Base-by-base conservation (phyloP, 352 stramenopile genomes). In the Phytophthora fragariae region DNA sequence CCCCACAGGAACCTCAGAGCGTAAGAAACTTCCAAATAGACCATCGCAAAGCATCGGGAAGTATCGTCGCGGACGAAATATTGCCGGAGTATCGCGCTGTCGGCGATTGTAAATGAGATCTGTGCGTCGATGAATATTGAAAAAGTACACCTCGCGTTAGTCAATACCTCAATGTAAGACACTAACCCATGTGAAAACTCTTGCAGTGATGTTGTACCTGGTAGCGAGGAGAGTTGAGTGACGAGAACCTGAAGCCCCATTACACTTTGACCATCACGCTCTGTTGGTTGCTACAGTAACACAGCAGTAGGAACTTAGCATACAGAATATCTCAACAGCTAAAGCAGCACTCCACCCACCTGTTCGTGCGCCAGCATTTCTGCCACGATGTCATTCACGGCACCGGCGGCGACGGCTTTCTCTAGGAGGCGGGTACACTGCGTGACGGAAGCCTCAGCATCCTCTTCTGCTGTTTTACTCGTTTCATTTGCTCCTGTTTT, bases 61-160 rank as follows among this genome's bases (percentile, higher is more conserved):
- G 62, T 90, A 94, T 7, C 68, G 62, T 21, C 76, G 70, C 0
- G 79, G 83, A 11, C 76, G 68, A 73, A 93, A 93, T 54, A 72
- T 44, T 47, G 72, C 65, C 27, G 87, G 84, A 17, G 81, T 83
- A 27, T 79, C 57, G 8, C 77, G 77, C 62, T 87, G 65, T 6
- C 75, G 67, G 29, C 84, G 85, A 68, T 94, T 94, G 63, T 86
- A 83, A 5, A 94, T 72, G 35, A 93, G 56, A 73, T 94, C 87
- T 83, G 59, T 4, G 44, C 21, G 12, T 15, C 1, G 47, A 44
- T 6, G 37, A 6, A 17, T 11, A 17, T 44, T 15, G 37, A 6
- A 2, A 11, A 44, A 17, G 14, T 5, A 17, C 37, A 5, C 37
- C 37, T 49, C 19, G 19, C 56, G 27, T n/a, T 2, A 64, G 37